Base-by-base conservation (phyloP, 495 filamentous ascomycete species). In the Bryoglossum gracile region DNA sequence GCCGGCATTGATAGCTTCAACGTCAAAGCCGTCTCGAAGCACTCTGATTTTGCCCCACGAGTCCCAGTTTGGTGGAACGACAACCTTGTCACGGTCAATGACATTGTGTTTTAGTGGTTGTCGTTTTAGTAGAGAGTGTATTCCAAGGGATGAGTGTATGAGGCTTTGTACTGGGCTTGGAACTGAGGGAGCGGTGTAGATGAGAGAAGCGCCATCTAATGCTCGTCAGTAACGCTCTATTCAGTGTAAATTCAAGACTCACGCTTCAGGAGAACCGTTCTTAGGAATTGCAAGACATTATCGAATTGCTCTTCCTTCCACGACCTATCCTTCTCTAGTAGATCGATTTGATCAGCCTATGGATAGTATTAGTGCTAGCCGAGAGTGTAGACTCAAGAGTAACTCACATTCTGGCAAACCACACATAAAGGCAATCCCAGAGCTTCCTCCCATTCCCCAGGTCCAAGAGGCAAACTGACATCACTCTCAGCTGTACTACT, bases 31-130 rank as follows among this genome's bases (percentile, higher is more conserved):
- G 68, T 96, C 94, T n/a, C 87, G 75, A 14, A 97, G 71, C 33
- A 96, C 86, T 17, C 90, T 77, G 50, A 99, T 95, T 66, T 97
- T 99, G 22, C 87, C 91, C 89, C 91, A 96, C 0, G 89, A 95
- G 64, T 99, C 92, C 94, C 94, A 97, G 62, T 95, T 94, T 9
- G 89, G 84, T 3, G 92, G 94, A 1, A 99, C 82, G 0, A 95
- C 72, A 25, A 97, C 84, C 70, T 91, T 94, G 63, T 97, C 94
- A 24, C 94, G 74, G 63, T 97, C 94, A 52, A 95, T 94, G 44
- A 95, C 86, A 59, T 97, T 96, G 65, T 92, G 86, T 67, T 90
- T 95, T 21, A 96, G 70, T 33, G 82, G 78, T 53, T 88, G 81
- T 61, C 83, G 78, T 65, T 89, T 87, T 10, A 94, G 65, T 44